phyloP scores from a whole-genome alignment of 257 asterid species.

The Gardenia jasminoides region DNA sequence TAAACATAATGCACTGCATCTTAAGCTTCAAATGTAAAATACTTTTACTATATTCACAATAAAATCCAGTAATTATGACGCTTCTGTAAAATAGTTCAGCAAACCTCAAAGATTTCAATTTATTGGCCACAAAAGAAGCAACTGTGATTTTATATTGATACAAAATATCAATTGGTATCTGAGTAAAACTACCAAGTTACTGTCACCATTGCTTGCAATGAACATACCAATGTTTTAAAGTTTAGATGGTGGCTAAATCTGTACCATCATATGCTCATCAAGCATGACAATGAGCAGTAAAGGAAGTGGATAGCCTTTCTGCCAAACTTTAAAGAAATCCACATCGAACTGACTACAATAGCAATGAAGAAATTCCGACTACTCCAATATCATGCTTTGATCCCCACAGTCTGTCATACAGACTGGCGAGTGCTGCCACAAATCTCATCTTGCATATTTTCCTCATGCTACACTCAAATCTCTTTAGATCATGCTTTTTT shows the following conservation, averaged over 20 bases:
- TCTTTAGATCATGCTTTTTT: neutral
- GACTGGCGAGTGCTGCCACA: neutral
- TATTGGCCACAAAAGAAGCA: slow-evolving; percentile 1
- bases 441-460: neutral
- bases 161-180: neutral
- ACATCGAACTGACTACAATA: neutral
- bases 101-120: neutral
- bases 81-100: neutral
- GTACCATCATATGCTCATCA: neutral
- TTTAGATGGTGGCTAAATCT: neutral
- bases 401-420: neutral
- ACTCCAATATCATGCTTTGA: neutral
- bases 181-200: neutral
- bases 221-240: too few species aligned
- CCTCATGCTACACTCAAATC: neutral
- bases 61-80: neutral
- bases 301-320: neutral
- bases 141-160: too few species aligned
- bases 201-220: neutral
- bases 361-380: neutral
- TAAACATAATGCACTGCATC: neutral
- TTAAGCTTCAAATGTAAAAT: slow-evolving; percentile 10
- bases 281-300: neutral
- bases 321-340: neutral
- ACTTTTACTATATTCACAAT: neutral